Evolutionary conservation across 768 basidiomycete genomes (phyloP).

Genomic region (Hysterangium stoloniferum): DNA sequence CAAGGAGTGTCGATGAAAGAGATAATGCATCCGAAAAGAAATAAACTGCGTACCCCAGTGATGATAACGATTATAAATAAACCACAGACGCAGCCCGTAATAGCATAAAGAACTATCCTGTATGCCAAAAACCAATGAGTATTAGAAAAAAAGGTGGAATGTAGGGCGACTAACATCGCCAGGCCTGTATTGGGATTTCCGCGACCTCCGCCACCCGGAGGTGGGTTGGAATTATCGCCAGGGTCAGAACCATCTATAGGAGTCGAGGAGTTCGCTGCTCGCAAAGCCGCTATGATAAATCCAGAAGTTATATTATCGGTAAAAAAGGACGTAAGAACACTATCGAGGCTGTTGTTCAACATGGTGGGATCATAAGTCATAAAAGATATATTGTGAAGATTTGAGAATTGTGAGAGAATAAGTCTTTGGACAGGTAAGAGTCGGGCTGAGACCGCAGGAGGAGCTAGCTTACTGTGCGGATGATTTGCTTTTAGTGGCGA

Average conservation of each 20-base stretch:
- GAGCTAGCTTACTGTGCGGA: constrained; percentile 41
- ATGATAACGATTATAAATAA: constrained; percentile 81
- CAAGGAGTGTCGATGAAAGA: constrained; percentile 8
- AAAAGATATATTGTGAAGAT: constrained; percentile 43
- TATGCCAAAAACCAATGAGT: too few species aligned
- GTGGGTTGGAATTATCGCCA: background rate
- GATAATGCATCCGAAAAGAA: background rate
- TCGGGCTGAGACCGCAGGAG: constrained; percentile 5
- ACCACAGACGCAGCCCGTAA: constrained; percentile 82
- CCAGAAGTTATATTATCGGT: constrained; percentile 40
- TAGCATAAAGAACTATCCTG: constrained; percentile 80
- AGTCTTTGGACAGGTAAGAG: constrained; percentile 24
- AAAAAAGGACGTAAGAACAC: constrained; percentile 38
- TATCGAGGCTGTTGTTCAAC: constrained; percentile 44
- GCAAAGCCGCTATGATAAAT: constrained; percentile 66
- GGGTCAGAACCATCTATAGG: constrained; percentile 20
- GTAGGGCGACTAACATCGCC: constrained; percentile 54
- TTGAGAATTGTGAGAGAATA: constrained; percentile 48
- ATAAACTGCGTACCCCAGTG: constrained; percentile 52
- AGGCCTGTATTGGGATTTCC: constrained; percentile 42
- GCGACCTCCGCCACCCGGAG: constrained; percentile 15
- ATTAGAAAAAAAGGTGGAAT: constrained; percentile 4
- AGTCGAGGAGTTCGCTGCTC: constrained; percentile 52
- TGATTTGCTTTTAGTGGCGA: constrained; percentile 57
- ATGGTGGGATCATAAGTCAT: constrained; percentile 51